Base-by-base conservation (phyloP, 257 asterid species). In the Handroanthus guayacan region DNA sequence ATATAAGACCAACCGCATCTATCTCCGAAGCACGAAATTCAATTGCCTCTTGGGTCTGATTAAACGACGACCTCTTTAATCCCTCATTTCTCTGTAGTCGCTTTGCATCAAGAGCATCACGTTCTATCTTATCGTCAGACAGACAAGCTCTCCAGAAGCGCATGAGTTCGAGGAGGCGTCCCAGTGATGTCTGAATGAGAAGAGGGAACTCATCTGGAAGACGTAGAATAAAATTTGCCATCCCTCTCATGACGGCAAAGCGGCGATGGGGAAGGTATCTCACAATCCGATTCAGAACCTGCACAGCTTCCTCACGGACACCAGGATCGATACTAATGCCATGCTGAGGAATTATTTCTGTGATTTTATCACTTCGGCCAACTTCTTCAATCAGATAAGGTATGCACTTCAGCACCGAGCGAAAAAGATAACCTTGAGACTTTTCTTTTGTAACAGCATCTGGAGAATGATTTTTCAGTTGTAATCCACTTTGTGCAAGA, bases 141-240 rank as follows among this genome's bases (percentile, higher is more conserved):
- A 93, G 87, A 77, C 99, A 95, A 69, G 90, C 97, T 84, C 97
- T 89, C 99, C 99, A 95, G 79, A 93, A 92, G 56, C 97, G 95
- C 98, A 93, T 93, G 81, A 95, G 97, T 51, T 95, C 99, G 74
- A 95, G 87, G 72, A 95, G 99, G 75, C 99, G 99, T 25, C 94
- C 98, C 84, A 95, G 80, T 68, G 97, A 93, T 78, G 99, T 92
- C 86, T 95, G 97, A 81, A 95, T 95, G 71, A 95, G 96, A 84
- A 95, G 98, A 80, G 99, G 99, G 77, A 91, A 95, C 86, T 95
- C 99, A 83, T 95, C 99, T 37, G 99, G 99, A 81, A 95, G 98
- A 56, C 92, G 93, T 52, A 88, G 74, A 72, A 93, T 87, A 80
- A 95, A 95, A 84, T 91, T 95, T 69, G 98, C 77, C 97, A 95